phyloP scores from a whole-genome alignment of 139 green algal species.

The Astrephomene gubernaculifera region DNA sequence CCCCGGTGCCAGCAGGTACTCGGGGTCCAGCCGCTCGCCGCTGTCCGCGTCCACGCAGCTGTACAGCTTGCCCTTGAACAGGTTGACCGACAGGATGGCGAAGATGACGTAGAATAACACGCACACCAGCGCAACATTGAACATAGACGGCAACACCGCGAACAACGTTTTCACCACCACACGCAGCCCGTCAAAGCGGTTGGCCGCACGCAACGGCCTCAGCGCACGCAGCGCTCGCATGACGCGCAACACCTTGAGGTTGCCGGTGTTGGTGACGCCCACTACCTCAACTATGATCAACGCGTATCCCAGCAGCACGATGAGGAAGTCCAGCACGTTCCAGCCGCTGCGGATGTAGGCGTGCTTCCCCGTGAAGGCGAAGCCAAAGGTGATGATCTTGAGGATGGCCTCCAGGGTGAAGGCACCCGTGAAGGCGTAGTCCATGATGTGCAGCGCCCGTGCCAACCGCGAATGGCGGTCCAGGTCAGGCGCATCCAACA shows the following conservation, averaged over 20 bases:
- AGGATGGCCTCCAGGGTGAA: conserved; percentile 74
- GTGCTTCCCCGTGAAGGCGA: conserved; percentile 62
- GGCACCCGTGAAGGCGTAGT: conserved; percentile 69
- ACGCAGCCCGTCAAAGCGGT: conserved; percentile 61
- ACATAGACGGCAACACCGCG: conserved; percentile 63
- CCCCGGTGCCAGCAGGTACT: conserved; percentile 59
- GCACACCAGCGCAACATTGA: conserved; percentile 75
- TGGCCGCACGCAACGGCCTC: conserved; percentile 70
- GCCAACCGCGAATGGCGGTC: conserved; percentile 52
- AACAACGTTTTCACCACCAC: conserved; percentile 78
- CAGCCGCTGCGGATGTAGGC: conserved; percentile 81
- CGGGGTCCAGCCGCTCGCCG: conserved; percentile 53
- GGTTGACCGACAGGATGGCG: conserved; percentile 68
- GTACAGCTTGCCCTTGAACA: conserved; percentile 60
- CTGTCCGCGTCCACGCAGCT: conserved; percentile 27
- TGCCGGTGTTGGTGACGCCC: conserved; percentile 7
- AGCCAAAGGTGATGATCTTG: conserved; percentile 75
- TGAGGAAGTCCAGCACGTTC: conserved; percentile 64
- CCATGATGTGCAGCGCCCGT: conserved; percentile 28
- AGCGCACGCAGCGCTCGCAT: conserved; percentile 72
- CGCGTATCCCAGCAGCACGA: conserved; percentile 36
- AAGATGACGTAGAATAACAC: conserved; percentile 79
- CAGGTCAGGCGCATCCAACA: conserved; percentile 65
- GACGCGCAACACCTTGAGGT: conserved; percentile 35
- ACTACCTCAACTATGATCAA: conserved; percentile 30